phyloP scores from a whole-genome alignment of 805 yeast genomes.

The Kuraishia borneana region DNA sequence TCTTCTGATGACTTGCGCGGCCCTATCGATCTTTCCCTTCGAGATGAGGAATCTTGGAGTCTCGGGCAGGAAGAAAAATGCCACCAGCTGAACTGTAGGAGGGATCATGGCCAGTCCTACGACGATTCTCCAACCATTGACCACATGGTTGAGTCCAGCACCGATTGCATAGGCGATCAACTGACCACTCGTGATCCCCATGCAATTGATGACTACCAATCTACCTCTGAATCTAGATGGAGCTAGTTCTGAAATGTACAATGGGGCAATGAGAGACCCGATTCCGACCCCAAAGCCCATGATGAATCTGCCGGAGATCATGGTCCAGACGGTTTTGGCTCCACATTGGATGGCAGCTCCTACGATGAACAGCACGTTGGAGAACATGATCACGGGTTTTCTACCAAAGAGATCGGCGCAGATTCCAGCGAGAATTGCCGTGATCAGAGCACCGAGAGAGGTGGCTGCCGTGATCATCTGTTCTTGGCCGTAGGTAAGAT shows the following conservation, averaged over 20 bases:
- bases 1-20: conserved; percentile 51
- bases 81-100: conserved; percentile 61
- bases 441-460: conserved; percentile 82
- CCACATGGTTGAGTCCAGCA: conserved; percentile 65
- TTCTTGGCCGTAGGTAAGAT: conserved; percentile 66
- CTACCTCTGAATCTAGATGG: conserved; percentile 93
- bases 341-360: conserved; percentile 84
- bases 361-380: conserved; percentile 69
- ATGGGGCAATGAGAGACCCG: conserved; percentile 90
- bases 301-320: conserved; percentile 84
- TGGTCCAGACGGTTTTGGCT: conserved; percentile 74
- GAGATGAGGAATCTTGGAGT: conserved; percentile 86
- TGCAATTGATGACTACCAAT: conserved; percentile 74
- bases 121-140: conserved; percentile 86
- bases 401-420: conserved; percentile 80
- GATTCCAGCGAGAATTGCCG: conserved; percentile 70
- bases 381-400: conserved; percentile 71
- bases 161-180: conserved; percentile 89
- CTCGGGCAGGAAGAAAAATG: conserved; percentile 84
- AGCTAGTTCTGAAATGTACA: conserved; percentile 85
- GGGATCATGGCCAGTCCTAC: conserved; percentile 91
- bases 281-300: conserved; percentile 97
- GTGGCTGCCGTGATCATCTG: conserved; percentile 92
- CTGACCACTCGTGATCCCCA: conserved; percentile 93
- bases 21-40: conserved; percentile 53